Evolutionary conservation across 495 filamentous ascomycete genomes (phyloP), one percentile per base, ranked within the genome.

Genomic region (Ramalina intermedia): DNA sequence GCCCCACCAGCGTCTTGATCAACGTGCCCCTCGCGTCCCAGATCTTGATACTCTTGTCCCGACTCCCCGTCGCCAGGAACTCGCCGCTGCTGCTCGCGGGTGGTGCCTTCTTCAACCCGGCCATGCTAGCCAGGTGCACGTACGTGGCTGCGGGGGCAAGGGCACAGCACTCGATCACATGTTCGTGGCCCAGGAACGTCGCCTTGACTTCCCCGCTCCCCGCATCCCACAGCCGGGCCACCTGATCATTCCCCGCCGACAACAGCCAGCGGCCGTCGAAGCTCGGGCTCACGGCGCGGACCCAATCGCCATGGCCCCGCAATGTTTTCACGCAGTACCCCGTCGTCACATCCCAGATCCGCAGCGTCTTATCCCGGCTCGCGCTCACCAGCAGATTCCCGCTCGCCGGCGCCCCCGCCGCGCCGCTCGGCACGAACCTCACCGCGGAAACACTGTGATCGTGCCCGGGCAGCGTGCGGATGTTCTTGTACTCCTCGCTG

Each of bases 291-390:
- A 96, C 82, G 48, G 90, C 85, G 20, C 87, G 79, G 21, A 96
- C 84, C 90, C 90, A 96, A 43, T 85, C 85, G n/a, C 70, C 74
- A 47, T 93, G 86, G 1, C 86, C 84, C 20, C 78, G 70, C 44
- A 94, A 71, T 4, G 84, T 89, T 61, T 86, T 89, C 21, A 95
- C 74, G 57, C 88, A 95, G 62, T 91, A 95, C 7, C 88, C 88
- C 8, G 88, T 95, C 29, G 82, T 85, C 21, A 90, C 85, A 56
- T 94, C 89, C 88, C 88, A 95, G 64, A 95, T 84, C 46, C 84
- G 71, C 37, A 95, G 63, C 16, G 85, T 83, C 63, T 84, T 85
- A 61, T 95, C 89, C 53, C 88, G 69, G 50, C 80, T 83, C 7
- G 86, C 85, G 41, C 78, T 84, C 4, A 90, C 85, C 4, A 94